Base-by-base conservation (phyloP, 2,329 filamentous ascomycete species). In the Trichoderma pleuroti region DNA sequence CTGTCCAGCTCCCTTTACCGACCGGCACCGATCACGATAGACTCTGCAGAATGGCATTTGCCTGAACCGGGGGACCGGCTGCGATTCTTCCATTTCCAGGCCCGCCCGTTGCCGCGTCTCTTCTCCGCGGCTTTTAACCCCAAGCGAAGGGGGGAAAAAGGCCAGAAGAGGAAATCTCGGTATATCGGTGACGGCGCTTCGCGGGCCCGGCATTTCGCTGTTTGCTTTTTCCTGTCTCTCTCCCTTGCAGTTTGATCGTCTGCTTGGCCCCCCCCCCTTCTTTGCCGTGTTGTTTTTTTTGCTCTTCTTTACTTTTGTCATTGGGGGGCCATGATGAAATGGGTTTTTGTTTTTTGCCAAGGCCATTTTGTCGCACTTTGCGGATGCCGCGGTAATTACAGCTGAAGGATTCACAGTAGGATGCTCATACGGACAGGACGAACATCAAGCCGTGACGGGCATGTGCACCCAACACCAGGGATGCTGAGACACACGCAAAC, bases 361-460 rank as follows among this genome's bases (percentile, higher is more conserved):
- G 46, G 46, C 46, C 46, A 24, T 52, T 52, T 52, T 62, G 59
- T 28, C 34, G 63, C 46, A 66, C n/a, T 42, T 42, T 56, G 21
- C 57, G 59, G 66, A 42, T 68, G 36, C 56, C 9, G 42, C 66
- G 57, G 66, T 68, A 68, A 68, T 68, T 68, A 16, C 11, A 68
- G 56, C 56, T 59, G 34, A 57, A 68, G 54, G 54, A 49, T 60
- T 49, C 54, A 60, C n/a, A 64, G 21, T 32, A 26, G 32, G 32
- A 39, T 30, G 26, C 21, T 34, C n/a, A 28, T 46, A 28, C 26
- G 26, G 26, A 28, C 5, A 28, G 2, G 16, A n/a, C n/a, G 39
- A 42, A 42, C 10, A n/a, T 54, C 11, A 14, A 30, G 24, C 24
- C 2, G n/a, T 32, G 11, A 24, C 32, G 30, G 26, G 30, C 32